These are phyloP conservation scores for Globisporangium canariense DNA, from an alignment of 352 stramenopile genomes.

Conservation along the genomic window DNA sequence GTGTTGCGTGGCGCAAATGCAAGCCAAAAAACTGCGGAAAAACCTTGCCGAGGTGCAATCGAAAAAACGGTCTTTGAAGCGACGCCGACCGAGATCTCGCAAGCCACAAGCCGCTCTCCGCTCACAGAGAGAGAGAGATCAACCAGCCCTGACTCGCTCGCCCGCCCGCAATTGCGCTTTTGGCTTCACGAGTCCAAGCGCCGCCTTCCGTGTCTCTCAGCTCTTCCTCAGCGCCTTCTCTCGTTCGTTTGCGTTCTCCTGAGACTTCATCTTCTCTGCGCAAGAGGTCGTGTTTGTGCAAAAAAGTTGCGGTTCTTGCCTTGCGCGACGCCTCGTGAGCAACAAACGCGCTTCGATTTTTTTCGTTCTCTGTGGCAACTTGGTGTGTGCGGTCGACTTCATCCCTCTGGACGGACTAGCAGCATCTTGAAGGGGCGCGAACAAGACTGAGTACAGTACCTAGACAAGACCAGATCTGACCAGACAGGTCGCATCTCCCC, in stretches of 20 bases:
- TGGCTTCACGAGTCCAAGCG: constrained; percentile 10
- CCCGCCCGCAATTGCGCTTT: constrained; percentile 13
- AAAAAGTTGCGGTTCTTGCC: neutral
- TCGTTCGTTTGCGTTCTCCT: neutral
- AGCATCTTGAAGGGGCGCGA: constrained; percentile 8
- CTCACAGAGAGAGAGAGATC: too few species aligned
- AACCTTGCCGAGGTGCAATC: constrained; percentile 1
- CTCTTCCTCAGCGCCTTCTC: neutral
- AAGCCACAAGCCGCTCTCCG: too few species aligned
- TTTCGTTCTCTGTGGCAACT: neutral
- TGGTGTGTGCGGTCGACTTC: neutral
- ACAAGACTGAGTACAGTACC: neutral
- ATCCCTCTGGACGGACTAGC: neutral
- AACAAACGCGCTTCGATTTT: constrained; percentile 7
- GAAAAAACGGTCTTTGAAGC: constrained; percentile 9
- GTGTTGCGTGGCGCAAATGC: too few species aligned
- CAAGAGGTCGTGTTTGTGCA: constrained; percentile 2
- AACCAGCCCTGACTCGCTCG: neutral
- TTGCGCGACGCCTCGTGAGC: constrained; percentile 9
- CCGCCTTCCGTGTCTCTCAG: neutral
- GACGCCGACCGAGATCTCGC: neutral
- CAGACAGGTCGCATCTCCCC: neutral
- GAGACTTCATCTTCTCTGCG: neutral
- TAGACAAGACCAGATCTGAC: neutral
- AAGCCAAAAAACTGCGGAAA: neutral